Conservation (phyloP, 441 rosid species). For the Populus hybrid region DNA sequence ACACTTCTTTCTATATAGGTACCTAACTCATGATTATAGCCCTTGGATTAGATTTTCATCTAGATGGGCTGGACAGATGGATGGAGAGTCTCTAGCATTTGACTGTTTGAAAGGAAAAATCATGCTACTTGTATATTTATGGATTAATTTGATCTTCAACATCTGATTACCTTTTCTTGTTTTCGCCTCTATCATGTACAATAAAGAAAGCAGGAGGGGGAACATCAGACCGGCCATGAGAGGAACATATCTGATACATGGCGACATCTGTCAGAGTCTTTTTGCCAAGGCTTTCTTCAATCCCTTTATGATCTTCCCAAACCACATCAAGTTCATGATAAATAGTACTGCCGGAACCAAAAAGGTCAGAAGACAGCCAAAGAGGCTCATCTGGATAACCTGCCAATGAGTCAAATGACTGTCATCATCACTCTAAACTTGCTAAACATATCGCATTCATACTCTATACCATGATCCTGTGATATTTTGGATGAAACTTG, state of each 20-base stretch:
- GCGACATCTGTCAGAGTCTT: conserved; percentile 23
- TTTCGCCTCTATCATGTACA: not conserved
- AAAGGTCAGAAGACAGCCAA: conserved; percentile 35
- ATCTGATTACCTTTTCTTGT: not conserved
- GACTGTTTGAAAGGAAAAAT: not conserved
- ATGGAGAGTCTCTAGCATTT: not conserved
- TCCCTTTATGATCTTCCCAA: conserved; percentile 42
- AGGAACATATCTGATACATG: not conserved
- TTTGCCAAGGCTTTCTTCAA: conserved; percentile 39
- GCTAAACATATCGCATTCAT: not conserved
- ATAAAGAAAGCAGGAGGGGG: not conserved
- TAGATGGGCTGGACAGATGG: not conserved
- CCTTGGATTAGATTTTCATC: not conserved
- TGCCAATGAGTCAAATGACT: conserved; percentile 21
- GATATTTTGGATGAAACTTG: not conserved
- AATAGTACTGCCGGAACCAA: conserved; percentile 36
- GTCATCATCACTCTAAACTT: not conserved
- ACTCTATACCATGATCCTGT: not conserved
- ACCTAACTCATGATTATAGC: not conserved
- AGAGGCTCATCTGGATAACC: conserved; percentile 39
- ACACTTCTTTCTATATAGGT: not conserved
- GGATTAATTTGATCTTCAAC: conserved; percentile 9
- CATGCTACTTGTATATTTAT: not conserved
- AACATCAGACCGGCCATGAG: not conserved
- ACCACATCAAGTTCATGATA: conserved; percentile 41